Base-by-base conservation (phyloP, 2,329 filamentous ascomycete species). In the Aspergillus sp. region DNA sequence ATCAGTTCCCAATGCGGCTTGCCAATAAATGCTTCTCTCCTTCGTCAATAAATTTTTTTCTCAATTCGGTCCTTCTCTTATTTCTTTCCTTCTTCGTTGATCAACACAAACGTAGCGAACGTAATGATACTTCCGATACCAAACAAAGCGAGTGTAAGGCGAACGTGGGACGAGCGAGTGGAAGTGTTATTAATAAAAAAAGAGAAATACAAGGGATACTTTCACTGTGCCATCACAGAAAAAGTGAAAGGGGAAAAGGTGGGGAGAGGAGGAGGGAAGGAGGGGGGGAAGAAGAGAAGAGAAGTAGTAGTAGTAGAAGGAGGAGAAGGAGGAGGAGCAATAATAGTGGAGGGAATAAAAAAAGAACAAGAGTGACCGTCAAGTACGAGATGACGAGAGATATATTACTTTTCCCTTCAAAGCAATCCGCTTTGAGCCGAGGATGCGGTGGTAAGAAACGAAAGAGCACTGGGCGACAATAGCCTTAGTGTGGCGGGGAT, bases 71-170 rank as follows among this genome's bases (percentile, higher is more conserved):
- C 32, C 59, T 57, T 53, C 36, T 62, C 48, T 44, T 62, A 50
- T 17, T 51, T 57, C 58, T 30, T 62, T 59, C 57, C 56, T 60
- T 61, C 54, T 54, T 59, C 55, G 49, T 63, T 48, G 56, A 65
- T 58, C 62, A 68, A 65, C 62, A 65, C 61, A 67, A 69, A 68
- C 69, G 73, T 76, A 77, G 75, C 75, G 75, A 77, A 71, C 69
- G 75, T 76, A 68, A 66, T 72, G 61, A 59, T 61, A 58, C 50
- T 72, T 69, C 21, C 71, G 68, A 70, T 71, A 68, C 68, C 67
- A 70, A 72, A 68, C 65, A 64, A 72, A 74, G 73, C 72, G 72
- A 75, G 70, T 70, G 71, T 74, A 68, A 66, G 64, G 73, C 73
- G 73, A 76, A 70, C 69, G 74, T 72, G 68, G 59, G 64, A 60